Base-by-base conservation (phyloP, 495 filamentous ascomycete species). In the Thozetella sp. region DNA sequence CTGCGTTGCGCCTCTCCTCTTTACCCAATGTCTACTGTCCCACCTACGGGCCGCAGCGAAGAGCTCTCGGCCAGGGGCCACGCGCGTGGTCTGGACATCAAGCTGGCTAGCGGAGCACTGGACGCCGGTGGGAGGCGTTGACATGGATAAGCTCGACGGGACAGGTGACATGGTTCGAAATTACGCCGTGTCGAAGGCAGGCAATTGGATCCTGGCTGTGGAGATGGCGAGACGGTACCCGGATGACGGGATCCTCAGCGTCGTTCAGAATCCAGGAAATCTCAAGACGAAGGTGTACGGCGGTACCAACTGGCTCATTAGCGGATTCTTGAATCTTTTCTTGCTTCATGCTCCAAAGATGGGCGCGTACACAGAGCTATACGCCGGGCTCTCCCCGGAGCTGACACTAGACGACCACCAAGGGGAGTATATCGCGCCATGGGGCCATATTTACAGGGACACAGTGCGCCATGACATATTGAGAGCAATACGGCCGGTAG, bases 341-440 rank as follows among this genome's bases (percentile, higher is more conserved):
- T 26, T 69, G 51, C 61, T 76, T 48, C 66, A 79, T 54, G 51
- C 58, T 2, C 63, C 74, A 0, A 64, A 69, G 20, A 70, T 67
- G 57, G 78, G 77, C 2, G 79, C 78, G 12, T 82, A 80, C 46
- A 79, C 73, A 12, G 72, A 76, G 62, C 62, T 80, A 10, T 80
- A 71, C 59, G 74, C 77, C n/a, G 76, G 71, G 3, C 53, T 80
- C 4, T 71, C 72, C 1, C 73, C 73, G 1, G 66, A 78, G 22
- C 50, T 80, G 23, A 74, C 64, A 17, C 12, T 23, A 2, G 63
- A 68, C 23, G 55, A 72, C 10, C 54, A 30, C 17, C 46, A 30
- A 22, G 60, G 60, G 2, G 55, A n/a, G 15, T 66, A 60, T 48
- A 57, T 66, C n/a, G 55, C 54, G 22, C 63, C 63, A 2, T 66